Conservation (phyloP, 2,329 filamentous ascomycete species). For the Xylariaceae sp. region DNA sequence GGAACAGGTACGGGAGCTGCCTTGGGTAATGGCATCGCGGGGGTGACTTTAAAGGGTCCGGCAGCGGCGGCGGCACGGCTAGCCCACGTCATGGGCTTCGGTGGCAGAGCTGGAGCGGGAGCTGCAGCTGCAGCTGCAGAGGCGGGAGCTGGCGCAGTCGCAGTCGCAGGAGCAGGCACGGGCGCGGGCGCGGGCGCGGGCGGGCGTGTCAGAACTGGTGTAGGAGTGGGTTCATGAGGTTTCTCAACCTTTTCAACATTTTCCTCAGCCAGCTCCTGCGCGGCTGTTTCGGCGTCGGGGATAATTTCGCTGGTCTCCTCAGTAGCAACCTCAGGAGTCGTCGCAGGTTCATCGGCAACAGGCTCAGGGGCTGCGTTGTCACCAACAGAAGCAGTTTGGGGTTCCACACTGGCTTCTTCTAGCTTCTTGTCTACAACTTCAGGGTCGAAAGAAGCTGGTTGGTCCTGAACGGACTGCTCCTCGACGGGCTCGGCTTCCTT, state of each 20-base stretch:
- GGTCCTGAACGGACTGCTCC: conserved; percentile 36
- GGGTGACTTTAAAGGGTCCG: conserved; percentile 37
- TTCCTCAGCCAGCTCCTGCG: conserved; percentile 52
- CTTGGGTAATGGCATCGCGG: conserved; percentile 55
- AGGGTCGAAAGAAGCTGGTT: conserved; percentile 36
- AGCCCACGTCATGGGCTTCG: conserved; percentile 72
- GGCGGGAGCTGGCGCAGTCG: conserved; percentile 12
- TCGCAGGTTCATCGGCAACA: conserved; percentile 33
- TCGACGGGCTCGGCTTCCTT: conserved; percentile 35
- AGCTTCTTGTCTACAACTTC: conserved; percentile 69
- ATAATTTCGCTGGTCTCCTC: conserved; percentile 30
- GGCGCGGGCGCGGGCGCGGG: conserved; percentile 36
- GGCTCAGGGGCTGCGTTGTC: conserved; percentile 37
- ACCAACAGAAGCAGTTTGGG: conserved; percentile 41
- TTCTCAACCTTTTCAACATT: conserved; percentile 57
- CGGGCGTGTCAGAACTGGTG: conserved; percentile 46
- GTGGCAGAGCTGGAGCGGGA: conserved; percentile 44
- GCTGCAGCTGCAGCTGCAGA: conserved; percentile 43
- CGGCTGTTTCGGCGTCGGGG: conserved; percentile 48
- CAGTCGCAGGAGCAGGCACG: too few relatives aligned
- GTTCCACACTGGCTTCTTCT: conserved; percentile 52
- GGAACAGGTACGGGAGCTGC: conserved; percentile 49
- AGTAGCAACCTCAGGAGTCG: conserved; percentile 29
- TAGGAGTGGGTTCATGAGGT: conserved; percentile 60
- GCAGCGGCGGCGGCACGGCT: conserved; percentile 60